Evolutionary conservation across 768 basidiomycete genomes (phyloP), one percentile per base, ranked within the genome.

Genomic region (Crepidotus variabilis): DNA sequence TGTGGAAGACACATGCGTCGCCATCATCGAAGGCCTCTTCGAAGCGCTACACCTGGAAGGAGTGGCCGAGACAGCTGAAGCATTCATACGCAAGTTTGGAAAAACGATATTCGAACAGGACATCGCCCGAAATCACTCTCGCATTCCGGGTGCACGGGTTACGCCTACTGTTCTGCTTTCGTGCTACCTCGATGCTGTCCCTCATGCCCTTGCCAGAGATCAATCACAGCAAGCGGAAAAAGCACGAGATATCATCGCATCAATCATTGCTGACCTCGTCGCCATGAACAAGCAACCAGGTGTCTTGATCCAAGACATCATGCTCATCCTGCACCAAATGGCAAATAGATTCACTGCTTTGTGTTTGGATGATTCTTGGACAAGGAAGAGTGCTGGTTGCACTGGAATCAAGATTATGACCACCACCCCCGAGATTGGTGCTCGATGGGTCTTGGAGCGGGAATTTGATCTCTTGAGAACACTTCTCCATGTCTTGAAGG

Each of bases 341-440:
- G 86, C 90, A 6, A 84, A 83, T 58, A 85, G 92, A 14, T 91
- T 98, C 72, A 86, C 83, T 46, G 85, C 89, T 2, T 77, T 97
- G 22, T 97, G 95, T 66, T 81, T 94, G 54, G 95, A 97, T 56
- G 94, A 94, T 64, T 80, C 90, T 0, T 97, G 95, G 95, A 80
- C 79, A 2, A 80, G 85, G 54, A 97, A 98, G 71, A 87, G 86
- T 64, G 96, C 95, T 8, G 97, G 94, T 11, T 94, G 91, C 62
- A 78, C 74, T 48, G 96, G 94, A 2, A 88, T 98, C 67, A 83
- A 81, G 57, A 84, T 95, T 52, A 82, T 99, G 73, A 83, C 88
- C 0, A 72, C 76, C 52, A 84, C 87, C 16, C 81, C 88, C 1
- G 82, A 85, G 11, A 70, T 97, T 39, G 89, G 88, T 16, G 75